Evolutionary conservation across 2,329 filamentous ascomycete species (phyloP), one percentile per base, ranked within the genome.

Genomic region (Macroventuria anomochaeta): DNA sequence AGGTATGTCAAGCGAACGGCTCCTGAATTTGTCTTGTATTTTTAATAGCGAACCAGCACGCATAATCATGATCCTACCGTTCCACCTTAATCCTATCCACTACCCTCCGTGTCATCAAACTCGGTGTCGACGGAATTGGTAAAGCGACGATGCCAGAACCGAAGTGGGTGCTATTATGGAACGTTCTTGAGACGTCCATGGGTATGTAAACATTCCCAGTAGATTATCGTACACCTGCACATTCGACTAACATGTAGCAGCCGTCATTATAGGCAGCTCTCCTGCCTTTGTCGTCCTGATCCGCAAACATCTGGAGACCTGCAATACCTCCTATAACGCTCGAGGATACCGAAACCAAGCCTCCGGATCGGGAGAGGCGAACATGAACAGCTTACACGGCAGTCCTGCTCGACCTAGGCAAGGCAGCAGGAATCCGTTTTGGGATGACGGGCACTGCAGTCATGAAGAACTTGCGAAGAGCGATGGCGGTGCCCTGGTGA

Each of bases 81-180:
- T 74, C 23, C 69, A 66, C 18, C 63, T 76, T 0, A 74, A 62
- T 69, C 36, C 23, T 53, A 7, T 58, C 63, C 21, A 55, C 63
- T n/a, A 59, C 60, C 1, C 36, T 67, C n/a, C 59, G 65, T 10
- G 66, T 73, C 20, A 58, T 74, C 3, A 67, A 74, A 25, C 55
- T 75, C 15, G 71, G 71, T 8, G 53, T 59, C 5, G 63, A 68
- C 10, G 56, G 60, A 4, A 20, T 28, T 18, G 57, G 54, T 28
- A 26, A 60, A 21, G 52, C 59, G n/a, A 65, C 52, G 2, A 65
- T 59, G 6, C 70, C 70, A 5, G 64, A 63, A 18, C 64, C 64
- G 13, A 67, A 69, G 12, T 75, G 73, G 73, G 47, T 75, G 12
- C 56, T 67, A 12, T 47, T 76, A 5, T 75, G 71, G 73, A 72